Evolutionary conservation across 805 yeast species (phyloP).

Genomic region (Saturnispora halmiae): DNA sequence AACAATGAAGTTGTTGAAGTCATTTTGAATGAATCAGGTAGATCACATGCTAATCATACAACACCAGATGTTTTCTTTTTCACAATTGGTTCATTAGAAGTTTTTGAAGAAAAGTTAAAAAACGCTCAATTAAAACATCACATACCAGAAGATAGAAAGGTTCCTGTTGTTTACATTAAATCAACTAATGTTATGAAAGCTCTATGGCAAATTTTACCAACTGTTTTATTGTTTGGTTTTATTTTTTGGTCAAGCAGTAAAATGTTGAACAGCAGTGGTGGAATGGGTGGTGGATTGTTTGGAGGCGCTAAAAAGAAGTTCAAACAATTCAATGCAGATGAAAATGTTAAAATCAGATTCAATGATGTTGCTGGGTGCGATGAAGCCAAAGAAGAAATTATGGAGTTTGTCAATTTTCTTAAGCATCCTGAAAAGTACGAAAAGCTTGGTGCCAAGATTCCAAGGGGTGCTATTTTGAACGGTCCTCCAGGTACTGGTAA

Average conservation of each 20-base stretch:
- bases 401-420: conserved; percentile 88
- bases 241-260: conserved; percentile 53
- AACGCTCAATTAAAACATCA: conserved; percentile 60
- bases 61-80: conserved; percentile 36
- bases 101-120: conserved; percentile 76
- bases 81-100: conserved; percentile 81
- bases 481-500: conserved; percentile 99
- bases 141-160: conserved; percentile 58
- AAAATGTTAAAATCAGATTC: conserved; percentile 72
- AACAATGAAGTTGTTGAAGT: conserved; percentile 69
- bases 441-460: conserved; percentile 84
- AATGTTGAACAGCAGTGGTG: conserved; percentile 47
- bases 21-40: conserved; percentile 40
- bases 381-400: conserved; percentile 89
- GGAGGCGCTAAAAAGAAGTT: conserved; percentile 77
- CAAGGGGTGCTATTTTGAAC: conserved; percentile 87
- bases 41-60: conserved; percentile 24
- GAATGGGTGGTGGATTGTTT: conserved; percentile 50
- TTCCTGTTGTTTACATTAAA: conserved; percentile 70
- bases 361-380: conserved; percentile 92
- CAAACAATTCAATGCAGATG: conserved; percentile 72
- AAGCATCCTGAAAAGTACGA: conserved; percentile 81
- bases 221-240: conserved; percentile 73
- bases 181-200: conserved; percentile 56
- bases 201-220: conserved; percentile 68